Evolutionary conservation across 2,329 filamentous ascomycete genomes (phyloP).

Genomic region (Zarea fungicola): DNA sequence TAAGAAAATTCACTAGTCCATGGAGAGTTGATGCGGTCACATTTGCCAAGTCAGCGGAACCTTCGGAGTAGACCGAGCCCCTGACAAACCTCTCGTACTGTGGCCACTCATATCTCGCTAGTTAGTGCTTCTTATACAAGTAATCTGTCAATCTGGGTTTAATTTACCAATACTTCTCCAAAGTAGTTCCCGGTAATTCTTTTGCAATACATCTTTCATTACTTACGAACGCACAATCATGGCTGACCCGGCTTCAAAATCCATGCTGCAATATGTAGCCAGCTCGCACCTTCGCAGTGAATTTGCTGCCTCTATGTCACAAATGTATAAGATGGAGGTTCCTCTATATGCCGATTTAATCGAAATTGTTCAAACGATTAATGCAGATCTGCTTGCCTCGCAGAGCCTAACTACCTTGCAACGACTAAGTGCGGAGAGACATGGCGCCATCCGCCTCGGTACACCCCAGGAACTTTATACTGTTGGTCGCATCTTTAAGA

Average conservation of each 20-base stretch:
- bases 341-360: conserved; percentile 30
- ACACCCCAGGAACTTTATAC: conserved; percentile 37
- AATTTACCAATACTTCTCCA: too few relatives aligned
- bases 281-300: conserved; percentile 19
- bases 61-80: too few relatives aligned
- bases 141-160: too few relatives aligned
- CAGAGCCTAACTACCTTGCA: neutral
- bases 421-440: conserved; percentile 26
- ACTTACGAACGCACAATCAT: too few relatives aligned
- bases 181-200: too few relatives aligned
- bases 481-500: conserved; percentile 38
- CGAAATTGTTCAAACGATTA: conserved; percentile 24
- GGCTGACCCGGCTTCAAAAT: neutral
- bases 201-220: too few relatives aligned
- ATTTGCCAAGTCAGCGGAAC: too few relatives aligned
- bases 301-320: conserved; percentile 28
- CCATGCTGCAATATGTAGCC: neutral
- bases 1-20: too few relatives aligned
- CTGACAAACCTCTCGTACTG: too few relatives aligned
- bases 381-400: conserved; percentile 8
- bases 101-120: too few relatives aligned
- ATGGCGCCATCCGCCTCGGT: conserved; percentile 46
- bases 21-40: too few relatives aligned
- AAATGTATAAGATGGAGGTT: conserved; percentile 31
- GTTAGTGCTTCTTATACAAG: too few relatives aligned